Evolutionary conservation across 352 stramenopile species (phyloP), one percentile per base, ranked within the genome.

Genomic region (Globisporangium lucens): DNA sequence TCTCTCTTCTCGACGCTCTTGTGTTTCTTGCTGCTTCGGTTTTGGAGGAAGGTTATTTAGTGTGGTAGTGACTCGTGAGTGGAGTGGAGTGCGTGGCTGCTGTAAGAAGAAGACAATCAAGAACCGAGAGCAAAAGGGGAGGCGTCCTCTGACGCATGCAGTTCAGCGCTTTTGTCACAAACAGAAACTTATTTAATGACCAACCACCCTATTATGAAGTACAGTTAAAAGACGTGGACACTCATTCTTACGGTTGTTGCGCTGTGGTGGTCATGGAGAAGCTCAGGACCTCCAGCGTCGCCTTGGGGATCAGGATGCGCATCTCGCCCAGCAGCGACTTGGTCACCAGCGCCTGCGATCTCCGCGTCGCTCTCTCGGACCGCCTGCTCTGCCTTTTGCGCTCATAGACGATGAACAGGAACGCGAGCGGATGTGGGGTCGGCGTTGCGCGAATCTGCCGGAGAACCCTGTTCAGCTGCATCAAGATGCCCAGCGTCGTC

Each of bases 261-360:
- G 43, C 59, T 24, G 20, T n/a, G 4, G n/a, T 9, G 4, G 30
- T 9, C 12, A 33, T 4, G 20, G 4, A 41, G 30, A 6, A 38
- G 38, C 53, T 63, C 53, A 68, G 53, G 8, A 62, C 10, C 29
- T 61, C 53, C 7, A 55, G 63, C n/a, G 63, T 68, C 12, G 63
- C 63, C 9, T 29, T 53, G 17, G 63, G 63, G 53, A 68, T 62
- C 52, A 68, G 13, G 41, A 68, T 27, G 36, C 10, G n/a, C 24
- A 68, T 17, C 17, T 1, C 24, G 13, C 38, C 27, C 12, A 62
- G 22, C 6, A 62, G 15, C 6, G 10, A 24, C 36, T 27, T 24
- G 22, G 41, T 20, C 8, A 43, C 5, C 55, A 61, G 20, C 41
- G 38, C 27, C 41, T 22, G 30, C 4, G 63, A 61, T n/a, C 27